Evolutionary conservation across 176 grass and related monocot genomes (phyloP), one percentile per base, ranked within the genome.

Genomic region (Avena eriantha): DNA sequence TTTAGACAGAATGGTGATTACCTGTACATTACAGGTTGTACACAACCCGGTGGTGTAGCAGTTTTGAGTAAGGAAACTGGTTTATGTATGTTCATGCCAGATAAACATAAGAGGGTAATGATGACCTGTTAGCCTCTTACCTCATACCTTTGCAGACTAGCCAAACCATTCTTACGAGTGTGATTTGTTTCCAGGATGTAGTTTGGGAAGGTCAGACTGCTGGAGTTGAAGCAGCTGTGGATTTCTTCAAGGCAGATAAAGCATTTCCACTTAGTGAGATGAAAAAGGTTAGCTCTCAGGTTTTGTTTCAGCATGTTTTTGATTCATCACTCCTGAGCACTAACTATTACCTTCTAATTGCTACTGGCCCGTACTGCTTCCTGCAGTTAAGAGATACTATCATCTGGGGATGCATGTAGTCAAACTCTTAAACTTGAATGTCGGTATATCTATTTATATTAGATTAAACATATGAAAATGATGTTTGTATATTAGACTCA

Each of bases 71-170:
- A 92, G 74, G 90, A 90, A 50, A 79, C 65, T 41, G 93, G 96
- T 41, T 81, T 96, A 51, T 94, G 87, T 61, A 98, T 98, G 96
- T 98, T 98, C 91, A 92, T 96, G 92, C 92, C 96, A 53, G 87
- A 98, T 88, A 84, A 77, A 82, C 33, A 88, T 88, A 90, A 92
- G 73, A 77, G 90, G 87, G 96, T 98, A 92, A 85, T 73, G 58
- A 82, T 73, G 57, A 86, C 5, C 45, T 81, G 29, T 88, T 58
- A 57, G 33, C 82, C 31, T 82, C 23, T 83, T 36, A 17, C 48
- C 18, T n/a, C 11, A 31, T 82, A 79, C 21, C 12, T 67, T 81
- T 81, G 70, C 24, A 48, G 66, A 68, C 33, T 88, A 33, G 49
- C 8, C 74, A 47, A 45, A 77, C 12, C 31, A 76, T 77, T 89